Conservation (phyloP, 2,329 filamentous ascomycete species). For the Colletotrichum musae region DNA sequence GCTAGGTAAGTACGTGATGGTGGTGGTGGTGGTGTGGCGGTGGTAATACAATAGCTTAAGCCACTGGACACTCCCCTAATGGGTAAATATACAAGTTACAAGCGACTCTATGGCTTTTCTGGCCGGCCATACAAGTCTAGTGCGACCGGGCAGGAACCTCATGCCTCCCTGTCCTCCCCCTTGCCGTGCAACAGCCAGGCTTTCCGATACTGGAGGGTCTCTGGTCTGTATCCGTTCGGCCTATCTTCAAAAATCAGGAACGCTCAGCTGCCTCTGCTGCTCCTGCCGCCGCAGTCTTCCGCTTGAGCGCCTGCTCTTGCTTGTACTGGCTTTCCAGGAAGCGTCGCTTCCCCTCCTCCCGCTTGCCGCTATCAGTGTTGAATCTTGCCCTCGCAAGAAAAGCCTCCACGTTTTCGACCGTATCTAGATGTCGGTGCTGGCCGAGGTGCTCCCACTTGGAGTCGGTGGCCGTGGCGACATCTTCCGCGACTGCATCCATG, state of each 20-base stretch:
- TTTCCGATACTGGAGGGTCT: not conserved
- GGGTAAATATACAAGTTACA: not conserved
- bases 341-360: slow-evolving; percentile 31
- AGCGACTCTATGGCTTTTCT: too few relatives aligned
- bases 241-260: not conserved
- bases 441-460: slow-evolving; percentile 70
- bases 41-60: not conserved
- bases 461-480: slow-evolving; percentile 59
- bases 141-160: not conserved
- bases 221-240: too few relatives aligned
- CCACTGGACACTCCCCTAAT: not conserved
- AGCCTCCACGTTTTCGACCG: slow-evolving; percentile 70
- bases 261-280: not conserved
- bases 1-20: not conserved
- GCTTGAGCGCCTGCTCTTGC: slow-evolving; percentile 15
- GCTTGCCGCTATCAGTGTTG: slow-evolving; percentile 44
- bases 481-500: slow-evolving; percentile 64
- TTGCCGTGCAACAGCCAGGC: not conserved
- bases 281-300: slow-evolving; percentile 12
- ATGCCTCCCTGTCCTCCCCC: not conserved
- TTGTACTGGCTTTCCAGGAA: slow-evolving; percentile 29
- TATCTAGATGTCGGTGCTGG: slow-evolving; percentile 64
- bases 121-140: not conserved
- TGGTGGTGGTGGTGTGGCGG: too few relatives aligned
- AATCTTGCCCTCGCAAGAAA: slow-evolving; percentile 68